Evolutionary conservation across 1,284 basidiomycete genomes (phyloP).

Genomic region (Calocybe gambosa): DNA sequence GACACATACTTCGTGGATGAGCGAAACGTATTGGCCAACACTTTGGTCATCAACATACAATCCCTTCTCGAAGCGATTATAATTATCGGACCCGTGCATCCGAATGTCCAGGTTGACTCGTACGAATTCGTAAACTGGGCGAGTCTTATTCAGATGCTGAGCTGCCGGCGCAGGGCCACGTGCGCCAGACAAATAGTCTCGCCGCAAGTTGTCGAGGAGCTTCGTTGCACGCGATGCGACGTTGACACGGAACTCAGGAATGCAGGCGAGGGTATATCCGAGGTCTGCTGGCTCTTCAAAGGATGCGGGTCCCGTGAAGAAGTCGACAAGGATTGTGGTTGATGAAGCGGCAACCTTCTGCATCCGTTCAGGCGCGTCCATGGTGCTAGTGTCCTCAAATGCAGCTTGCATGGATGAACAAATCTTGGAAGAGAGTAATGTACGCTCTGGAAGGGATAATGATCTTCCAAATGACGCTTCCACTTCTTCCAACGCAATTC

Average conservation of each 20-base stretch:
- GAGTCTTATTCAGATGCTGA: constrained; percentile 58
- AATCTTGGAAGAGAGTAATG: constrained; percentile 29
- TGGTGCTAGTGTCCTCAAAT: constrained; percentile 61
- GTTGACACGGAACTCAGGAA: constrained; percentile 48
- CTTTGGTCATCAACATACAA: constrained; percentile 54
- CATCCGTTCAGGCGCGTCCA: constrained; percentile 66
- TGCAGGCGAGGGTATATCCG: constrained; percentile 56
- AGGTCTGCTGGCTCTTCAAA: constrained; percentile 29
- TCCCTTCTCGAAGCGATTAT: constrained; percentile 46
- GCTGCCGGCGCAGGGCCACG: constrained; percentile 56
- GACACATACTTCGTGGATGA: constrained; percentile 56
- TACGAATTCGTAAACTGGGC: constrained; percentile 68
- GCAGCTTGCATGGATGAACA: constrained; percentile 39
- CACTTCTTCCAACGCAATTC: constrained; percentile 49
- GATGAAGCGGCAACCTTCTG: constrained; percentile 56
- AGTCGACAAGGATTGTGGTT: constrained; percentile 51
- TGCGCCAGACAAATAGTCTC: constrained; percentile 47
- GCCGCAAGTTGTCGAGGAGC: constrained; percentile 44
- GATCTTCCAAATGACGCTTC: constrained; percentile 36
- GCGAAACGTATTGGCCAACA: constrained; percentile 61
- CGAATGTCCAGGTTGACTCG: constrained; percentile 58
- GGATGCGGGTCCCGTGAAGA: constrained; percentile 23
- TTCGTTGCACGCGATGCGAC: constrained; percentile 39
- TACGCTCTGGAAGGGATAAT: constrained; percentile 29
- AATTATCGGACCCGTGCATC: constrained; percentile 73